phyloP scores from a whole-genome alignment of 805 yeast genomes.

The Metschnikowia corniflorae region DNA sequence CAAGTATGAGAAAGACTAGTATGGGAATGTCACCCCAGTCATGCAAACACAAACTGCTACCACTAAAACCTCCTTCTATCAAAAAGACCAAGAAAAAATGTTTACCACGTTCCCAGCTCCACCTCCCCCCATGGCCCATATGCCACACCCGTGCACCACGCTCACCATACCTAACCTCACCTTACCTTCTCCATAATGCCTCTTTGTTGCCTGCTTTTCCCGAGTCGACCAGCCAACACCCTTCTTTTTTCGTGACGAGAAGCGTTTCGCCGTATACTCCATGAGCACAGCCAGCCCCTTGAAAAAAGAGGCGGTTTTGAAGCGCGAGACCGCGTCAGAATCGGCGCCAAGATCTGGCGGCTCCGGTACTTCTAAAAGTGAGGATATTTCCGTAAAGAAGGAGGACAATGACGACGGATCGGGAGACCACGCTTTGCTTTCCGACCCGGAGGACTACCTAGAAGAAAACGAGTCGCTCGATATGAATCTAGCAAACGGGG shows the following conservation, averaged over 20 bases:
- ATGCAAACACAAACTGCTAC: background rate
- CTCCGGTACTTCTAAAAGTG: background rate
- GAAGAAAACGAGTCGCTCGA: slow-evolving; percentile 70
- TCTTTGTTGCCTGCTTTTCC: slow-evolving; percentile 1
- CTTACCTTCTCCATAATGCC: background rate
- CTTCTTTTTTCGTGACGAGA: background rate
- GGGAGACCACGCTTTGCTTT: slow-evolving; percentile 33
- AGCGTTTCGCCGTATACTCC: background rate
- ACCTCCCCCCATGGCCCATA: background rate
- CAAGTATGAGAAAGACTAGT: no score
- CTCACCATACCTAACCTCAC: background rate
- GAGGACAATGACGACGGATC: slow-evolving; percentile 10
- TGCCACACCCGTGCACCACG: slow-evolving; percentile 1
- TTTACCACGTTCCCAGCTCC: background rate
- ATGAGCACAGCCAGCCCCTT: slow-evolving; percentile 16
- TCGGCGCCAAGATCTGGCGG: background rate
- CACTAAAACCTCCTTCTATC: background rate
- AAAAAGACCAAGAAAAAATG: no score
- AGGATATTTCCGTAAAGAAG: slow-evolving; percentile 5
- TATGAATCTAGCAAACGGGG: slow-evolving; percentile 59
- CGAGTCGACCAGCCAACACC: slow-evolving; percentile 3
- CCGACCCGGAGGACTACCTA: slow-evolving; percentile 44
- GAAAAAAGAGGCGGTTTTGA: slow-evolving; percentile 6
- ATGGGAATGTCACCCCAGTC: no score
- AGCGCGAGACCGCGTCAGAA: slow-evolving; percentile 3